Percentiles rank a stretch among this genome's conserved stretches.
These are phyloP conservation scores for Solanum hybrid DNA, from an alignment of 305 asterid species.

Conservation along the genomic window DNA sequence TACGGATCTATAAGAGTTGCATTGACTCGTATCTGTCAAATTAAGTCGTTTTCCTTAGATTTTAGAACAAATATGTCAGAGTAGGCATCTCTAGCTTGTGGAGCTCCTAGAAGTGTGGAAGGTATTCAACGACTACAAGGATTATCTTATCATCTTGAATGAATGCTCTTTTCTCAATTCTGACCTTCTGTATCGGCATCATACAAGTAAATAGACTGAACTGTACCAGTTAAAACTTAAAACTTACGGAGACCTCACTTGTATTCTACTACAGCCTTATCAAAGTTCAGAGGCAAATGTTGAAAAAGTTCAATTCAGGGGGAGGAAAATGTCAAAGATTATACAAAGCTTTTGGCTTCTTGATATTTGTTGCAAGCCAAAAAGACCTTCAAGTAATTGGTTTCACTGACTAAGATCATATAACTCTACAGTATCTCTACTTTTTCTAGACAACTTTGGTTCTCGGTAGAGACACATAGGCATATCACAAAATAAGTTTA, in stretches of 20 bases:
- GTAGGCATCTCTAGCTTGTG: neutral
- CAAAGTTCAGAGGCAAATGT: neutral
- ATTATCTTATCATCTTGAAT: neutral
- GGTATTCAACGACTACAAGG: neutral
- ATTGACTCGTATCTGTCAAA: neutral
- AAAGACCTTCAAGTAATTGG: neutral
- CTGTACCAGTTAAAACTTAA: neutral
- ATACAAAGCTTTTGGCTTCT: neutral
- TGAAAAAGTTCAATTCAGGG: neutral
- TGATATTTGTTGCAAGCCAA: neutral
- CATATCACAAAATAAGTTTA: neutral
- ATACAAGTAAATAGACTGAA: neutral
- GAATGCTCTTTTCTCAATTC: neutral
- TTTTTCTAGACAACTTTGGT: neutral
- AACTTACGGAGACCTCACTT: neutral
- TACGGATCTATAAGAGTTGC: neutral
- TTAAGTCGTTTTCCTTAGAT: neutral
- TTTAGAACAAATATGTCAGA: neutral
- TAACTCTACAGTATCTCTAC: neutral
- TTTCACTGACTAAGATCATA: neutral
- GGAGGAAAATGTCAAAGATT: neutral
- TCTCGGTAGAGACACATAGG: neutral
- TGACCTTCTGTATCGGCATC: neutral
- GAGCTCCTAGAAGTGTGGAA: neutral
- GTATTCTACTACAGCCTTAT: neutral